A percentile compares a stretch with the other conserved stretches of the same genome.
phyloP scores from a whole-genome alignment of 2,329 filamentous ascomycete genomes.

The Moelleriella libera region DNA sequence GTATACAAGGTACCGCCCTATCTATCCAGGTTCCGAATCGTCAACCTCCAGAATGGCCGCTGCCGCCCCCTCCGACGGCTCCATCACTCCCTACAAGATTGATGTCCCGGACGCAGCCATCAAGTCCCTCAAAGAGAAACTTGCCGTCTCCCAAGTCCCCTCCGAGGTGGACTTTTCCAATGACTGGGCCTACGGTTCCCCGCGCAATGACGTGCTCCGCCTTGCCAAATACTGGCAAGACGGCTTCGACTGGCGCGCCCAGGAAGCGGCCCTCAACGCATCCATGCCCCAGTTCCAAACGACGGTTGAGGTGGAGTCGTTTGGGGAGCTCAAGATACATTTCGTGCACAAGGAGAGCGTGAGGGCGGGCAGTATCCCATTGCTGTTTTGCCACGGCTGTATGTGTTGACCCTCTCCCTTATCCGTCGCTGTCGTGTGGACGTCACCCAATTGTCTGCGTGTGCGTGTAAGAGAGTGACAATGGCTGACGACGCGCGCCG shows the following conservation, averaged over 20 bases:
- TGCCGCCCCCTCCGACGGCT: not conserved
- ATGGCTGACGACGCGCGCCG: not conserved
- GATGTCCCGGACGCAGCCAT: slow-evolving; percentile 17
- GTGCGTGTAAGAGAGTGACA: no score
- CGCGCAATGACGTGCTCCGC: slow-evolving; percentile 17
- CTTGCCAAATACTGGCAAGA: slow-evolving; percentile 21
- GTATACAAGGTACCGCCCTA: no score
- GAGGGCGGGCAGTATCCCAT: slow-evolving; percentile 39
- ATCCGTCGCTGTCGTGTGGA: no score
- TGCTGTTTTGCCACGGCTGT: slow-evolving; percentile 35
- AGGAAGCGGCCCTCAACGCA: slow-evolving; percentile 42
- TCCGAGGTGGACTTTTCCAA: slow-evolving; percentile 17
- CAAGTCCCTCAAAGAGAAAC: slow-evolving; percentile 15
- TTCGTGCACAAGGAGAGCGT: slow-evolving; percentile 45
- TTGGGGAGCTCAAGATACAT: slow-evolving; percentile 46
- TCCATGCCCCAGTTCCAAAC: slow-evolving; percentile 42
- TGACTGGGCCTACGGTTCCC: slow-evolving; percentile 16
- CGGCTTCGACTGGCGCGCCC: slow-evolving; percentile 48
- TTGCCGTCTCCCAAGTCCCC: slow-evolving; percentile 15
- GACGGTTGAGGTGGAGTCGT: slow-evolving; percentile 37
- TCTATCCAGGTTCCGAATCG: no score
- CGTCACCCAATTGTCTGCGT: no score
- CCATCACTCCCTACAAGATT: slow-evolving; percentile 20
- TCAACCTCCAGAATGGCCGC: no score
- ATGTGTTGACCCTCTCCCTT: not conserved